Conservation (phyloP, 2,329 filamentous ascomycete genomes). For the Microcyclospora pomicola region DNA sequence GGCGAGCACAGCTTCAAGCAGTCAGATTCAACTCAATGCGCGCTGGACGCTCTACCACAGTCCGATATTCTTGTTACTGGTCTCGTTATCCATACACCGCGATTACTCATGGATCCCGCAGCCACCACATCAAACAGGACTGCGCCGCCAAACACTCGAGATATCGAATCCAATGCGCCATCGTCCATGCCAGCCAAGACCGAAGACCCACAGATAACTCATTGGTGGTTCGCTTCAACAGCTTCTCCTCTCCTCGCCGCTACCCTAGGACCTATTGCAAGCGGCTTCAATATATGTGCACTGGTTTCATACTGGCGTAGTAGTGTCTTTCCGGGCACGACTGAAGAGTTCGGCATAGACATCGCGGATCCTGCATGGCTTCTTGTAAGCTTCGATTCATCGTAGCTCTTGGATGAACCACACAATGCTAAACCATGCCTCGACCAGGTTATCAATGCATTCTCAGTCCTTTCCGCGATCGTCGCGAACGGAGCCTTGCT, state of each 20-base stretch:
- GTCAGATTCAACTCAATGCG: too few species aligned
- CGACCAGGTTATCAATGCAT: slow-evolving; percentile 35
- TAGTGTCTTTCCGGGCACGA: slow-evolving; percentile 32
- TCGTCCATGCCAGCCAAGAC: too few species aligned
- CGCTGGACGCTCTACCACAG: too few species aligned
- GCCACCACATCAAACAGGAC: too few species aligned
- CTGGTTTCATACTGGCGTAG: slow-evolving; percentile 44
- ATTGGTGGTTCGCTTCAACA: slow-evolving; percentile 50
- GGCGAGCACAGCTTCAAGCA: too few species aligned
- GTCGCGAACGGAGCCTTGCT: slow-evolving; percentile 41
- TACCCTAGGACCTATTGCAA: slow-evolving; percentile 27
- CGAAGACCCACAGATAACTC: slow-evolving; percentile 5
- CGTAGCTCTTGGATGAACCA: not conserved
- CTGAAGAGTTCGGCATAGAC: slow-evolving; percentile 31
- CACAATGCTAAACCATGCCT: not conserved
- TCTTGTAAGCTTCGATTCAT: slow-evolving; percentile 5
- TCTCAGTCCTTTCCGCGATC: slow-evolving; percentile 42
- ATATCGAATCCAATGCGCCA: too few species aligned
- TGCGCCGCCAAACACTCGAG: too few species aligned
- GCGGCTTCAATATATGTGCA: slow-evolving; percentile 31
- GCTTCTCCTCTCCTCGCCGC: slow-evolving; percentile 43
- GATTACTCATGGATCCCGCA: too few species aligned
- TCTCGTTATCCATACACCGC: too few species aligned
- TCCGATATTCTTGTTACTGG: too few species aligned
- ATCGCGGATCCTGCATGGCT: slow-evolving; percentile 42